These are phyloP conservation scores for Aaosphaeria pasadenensis DNA, from an alignment of 2,329 filamentous ascomycete species.

Conservation along the genomic window DNA sequence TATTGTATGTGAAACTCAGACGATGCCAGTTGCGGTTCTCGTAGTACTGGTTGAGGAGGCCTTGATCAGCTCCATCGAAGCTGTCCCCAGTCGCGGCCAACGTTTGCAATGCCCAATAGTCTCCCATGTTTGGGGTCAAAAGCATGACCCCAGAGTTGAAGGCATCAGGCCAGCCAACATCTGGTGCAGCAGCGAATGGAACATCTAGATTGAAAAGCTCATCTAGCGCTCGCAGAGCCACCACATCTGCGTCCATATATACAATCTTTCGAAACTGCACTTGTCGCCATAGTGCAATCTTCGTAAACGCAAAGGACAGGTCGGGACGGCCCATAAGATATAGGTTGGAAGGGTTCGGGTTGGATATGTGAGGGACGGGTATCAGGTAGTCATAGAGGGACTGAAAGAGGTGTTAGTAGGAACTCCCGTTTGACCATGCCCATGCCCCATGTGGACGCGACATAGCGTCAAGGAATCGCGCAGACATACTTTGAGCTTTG, in stretches of 20 bases:
- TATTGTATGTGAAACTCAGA: constrained; percentile 93
- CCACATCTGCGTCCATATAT: constrained; percentile 90
- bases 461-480: background rate
- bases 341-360: constrained; percentile 75
- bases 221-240: constrained; percentile 86
- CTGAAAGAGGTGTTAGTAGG: constrained; percentile 42
- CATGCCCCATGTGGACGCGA: background rate
- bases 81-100: constrained; percentile 85
- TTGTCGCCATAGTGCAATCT: constrained; percentile 91
- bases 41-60: constrained; percentile 93
- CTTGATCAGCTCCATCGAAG: constrained; percentile 96
- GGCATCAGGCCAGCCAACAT: constrained; percentile 96
- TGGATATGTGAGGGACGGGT: constrained; percentile 76
- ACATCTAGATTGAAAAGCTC: constrained; percentile 75
- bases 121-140: constrained; percentile 77
- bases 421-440: constrained; percentile 1
- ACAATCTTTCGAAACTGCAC: constrained; percentile 88
- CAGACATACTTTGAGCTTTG: constrained; percentile 68
- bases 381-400: constrained; percentile 85
- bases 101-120: constrained; percentile 80
- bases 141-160: constrained; percentile 99
- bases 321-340: constrained; percentile 89
- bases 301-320: constrained; percentile 90
- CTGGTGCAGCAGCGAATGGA: constrained; percentile 72
- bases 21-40: constrained; percentile 73